phyloP scores from a whole-genome alignment of 192 early-diverging fungal genomes.

The Kickxella alabastrina region DNA sequence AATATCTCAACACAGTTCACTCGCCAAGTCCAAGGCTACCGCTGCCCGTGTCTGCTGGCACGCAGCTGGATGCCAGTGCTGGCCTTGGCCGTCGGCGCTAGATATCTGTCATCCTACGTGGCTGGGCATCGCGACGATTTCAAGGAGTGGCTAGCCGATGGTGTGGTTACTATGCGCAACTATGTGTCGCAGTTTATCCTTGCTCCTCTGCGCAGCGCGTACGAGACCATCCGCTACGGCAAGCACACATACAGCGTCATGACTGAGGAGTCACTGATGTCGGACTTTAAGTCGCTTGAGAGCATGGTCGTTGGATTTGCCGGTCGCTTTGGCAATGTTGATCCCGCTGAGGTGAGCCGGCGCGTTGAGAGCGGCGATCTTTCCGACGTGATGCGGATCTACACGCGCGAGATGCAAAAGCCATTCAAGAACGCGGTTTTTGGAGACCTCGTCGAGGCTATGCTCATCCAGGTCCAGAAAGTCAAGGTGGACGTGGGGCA shows the following conservation, averaged over 20 bases:
- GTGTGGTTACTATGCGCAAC: slow-evolving; percentile 54
- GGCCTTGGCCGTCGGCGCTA: slow-evolving; percentile 40
- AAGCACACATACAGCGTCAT: slow-evolving; percentile 73
- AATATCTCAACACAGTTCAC: slow-evolving; percentile 13
- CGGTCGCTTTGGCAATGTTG: slow-evolving; percentile 50
- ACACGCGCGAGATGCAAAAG: slow-evolving; percentile 69
- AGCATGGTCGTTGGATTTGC: slow-evolving; percentile 87
- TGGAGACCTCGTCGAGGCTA: slow-evolving; percentile 66
- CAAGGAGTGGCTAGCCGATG: slow-evolving; percentile 49
- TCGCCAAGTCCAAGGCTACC: slow-evolving; percentile 27
- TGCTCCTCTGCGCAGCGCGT: slow-evolving; percentile 66
- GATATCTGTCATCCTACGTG: slow-evolving; percentile 47
- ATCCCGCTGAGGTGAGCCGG: slow-evolving; percentile 51
- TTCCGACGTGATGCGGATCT: slow-evolving; percentile 68
- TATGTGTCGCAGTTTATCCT: slow-evolving; percentile 78
- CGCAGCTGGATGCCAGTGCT: slow-evolving; percentile 70
- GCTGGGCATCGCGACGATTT: slow-evolving; percentile 54
- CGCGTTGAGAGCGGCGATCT: slow-evolving; percentile 77
- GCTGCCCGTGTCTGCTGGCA: slow-evolving; percentile 45
- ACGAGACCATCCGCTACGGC: slow-evolving; percentile 75
- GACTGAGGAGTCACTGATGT: slow-evolving; percentile 67
- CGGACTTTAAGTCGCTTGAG: slow-evolving; percentile 83
- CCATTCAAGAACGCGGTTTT: slow-evolving; percentile 51
- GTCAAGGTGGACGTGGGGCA: slow-evolving; percentile 91
- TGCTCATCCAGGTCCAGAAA: slow-evolving; percentile 87